Evolutionary conservation across 257 asterid species (phyloP).

Genomic region (Echium plantagineum): DNA sequence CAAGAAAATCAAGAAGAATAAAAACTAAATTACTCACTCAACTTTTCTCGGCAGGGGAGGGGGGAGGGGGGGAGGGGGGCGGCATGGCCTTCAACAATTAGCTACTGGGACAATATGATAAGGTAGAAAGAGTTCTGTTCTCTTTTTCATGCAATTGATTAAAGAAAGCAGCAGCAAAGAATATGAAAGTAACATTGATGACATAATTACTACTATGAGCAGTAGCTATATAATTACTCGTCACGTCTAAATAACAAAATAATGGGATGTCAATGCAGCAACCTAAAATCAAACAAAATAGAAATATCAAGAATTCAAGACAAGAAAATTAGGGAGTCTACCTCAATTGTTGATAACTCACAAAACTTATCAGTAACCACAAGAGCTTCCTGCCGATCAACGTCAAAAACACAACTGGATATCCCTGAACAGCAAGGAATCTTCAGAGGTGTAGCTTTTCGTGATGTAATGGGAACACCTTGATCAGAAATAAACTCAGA

Average conservation of each 20-base stretch:
- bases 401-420: constrained; percentile 9
- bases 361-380: constrained; percentile 9
- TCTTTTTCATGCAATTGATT: too few species aligned
- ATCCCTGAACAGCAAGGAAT: constrained; percentile 14
- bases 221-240: too few species aligned
- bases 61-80: too few species aligned
- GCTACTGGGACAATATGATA: background rate
- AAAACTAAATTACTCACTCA: background rate
- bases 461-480: constrained; percentile 11
- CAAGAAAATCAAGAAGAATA: background rate
- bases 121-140: background rate
- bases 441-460: constrained; percentile 7
- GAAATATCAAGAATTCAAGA: background rate
- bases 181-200: too few species aligned
- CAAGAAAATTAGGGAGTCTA: constrained; percentile 13
- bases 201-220: too few species aligned
- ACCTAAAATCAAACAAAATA: background rate
- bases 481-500: constrained; percentile 14
- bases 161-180: too few species aligned
- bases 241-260: too few species aligned
- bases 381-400: constrained; percentile 13
- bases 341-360: constrained; percentile 42
- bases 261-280: background rate
- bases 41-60: too few species aligned
- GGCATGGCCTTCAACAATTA: background rate